phyloP scores from a whole-genome alignment of 164 flowering plant genomes.

The Kingdonia uniflora region DNA sequence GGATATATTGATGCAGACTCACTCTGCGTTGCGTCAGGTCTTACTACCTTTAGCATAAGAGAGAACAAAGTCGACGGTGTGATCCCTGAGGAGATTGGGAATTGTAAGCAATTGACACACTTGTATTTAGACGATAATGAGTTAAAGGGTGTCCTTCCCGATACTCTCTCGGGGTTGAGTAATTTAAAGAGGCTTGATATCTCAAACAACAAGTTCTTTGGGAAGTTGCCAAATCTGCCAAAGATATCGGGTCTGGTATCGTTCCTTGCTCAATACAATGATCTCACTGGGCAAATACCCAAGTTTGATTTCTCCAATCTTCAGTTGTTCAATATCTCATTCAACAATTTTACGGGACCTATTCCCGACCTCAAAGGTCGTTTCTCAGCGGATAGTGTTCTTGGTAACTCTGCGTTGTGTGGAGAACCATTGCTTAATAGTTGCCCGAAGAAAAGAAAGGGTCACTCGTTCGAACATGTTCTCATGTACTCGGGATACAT shows the following conservation, averaged over 20 bases:
- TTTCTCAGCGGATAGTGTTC: constrained; percentile 14
- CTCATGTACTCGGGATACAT: constrained; percentile 43
- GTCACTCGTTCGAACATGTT: constrained; percentile 13
- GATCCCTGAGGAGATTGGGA: constrained; percentile 20
- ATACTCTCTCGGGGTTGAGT: constrained; percentile 18
- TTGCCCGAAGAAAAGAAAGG: constrained; percentile 20
- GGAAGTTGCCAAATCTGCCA: constrained; percentile 30
- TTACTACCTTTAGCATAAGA: constrained; percentile 25
- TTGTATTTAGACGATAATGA: constrained; percentile 24
- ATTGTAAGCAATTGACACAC: constrained; percentile 35
- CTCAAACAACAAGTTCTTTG: constrained; percentile 35
- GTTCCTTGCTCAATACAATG: constrained; percentile 34
- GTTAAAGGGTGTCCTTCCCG: constrained; percentile 30
- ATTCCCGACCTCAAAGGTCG: constrained; percentile 24
- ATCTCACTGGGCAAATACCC: constrained; percentile 34
- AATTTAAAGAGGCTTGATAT: constrained; percentile 30
- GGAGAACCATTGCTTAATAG: constrained; percentile 27
- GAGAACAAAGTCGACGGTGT: constrained; percentile 28
- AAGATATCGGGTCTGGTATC: constrained; percentile 31
- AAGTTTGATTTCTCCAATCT: constrained; percentile 30
- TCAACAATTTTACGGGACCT: constrained; percentile 35
- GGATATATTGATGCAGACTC: constrained; percentile 25
- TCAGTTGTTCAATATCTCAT: constrained; percentile 31
- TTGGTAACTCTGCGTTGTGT: constrained; percentile 37
- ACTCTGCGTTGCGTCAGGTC: constrained; percentile 24